A percentile compares a stretch with the other conserved stretches of the same genome.
Evolutionary conservation across 345 rosid species (phyloP).

Genomic region (Pistacia vera): DNA sequence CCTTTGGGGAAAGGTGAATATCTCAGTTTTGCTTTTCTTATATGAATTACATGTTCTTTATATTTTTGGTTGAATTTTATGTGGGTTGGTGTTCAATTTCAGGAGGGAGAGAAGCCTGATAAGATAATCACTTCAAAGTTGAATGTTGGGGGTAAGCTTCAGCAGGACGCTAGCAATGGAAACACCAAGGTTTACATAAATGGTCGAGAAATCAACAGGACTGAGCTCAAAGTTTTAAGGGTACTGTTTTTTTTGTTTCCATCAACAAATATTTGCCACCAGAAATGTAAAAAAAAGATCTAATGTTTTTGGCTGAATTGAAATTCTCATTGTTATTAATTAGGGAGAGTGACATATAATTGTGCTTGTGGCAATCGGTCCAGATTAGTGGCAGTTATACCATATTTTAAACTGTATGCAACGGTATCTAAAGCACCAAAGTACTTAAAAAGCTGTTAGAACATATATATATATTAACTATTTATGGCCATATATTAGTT

Average conservation of each 20-base stretch:
- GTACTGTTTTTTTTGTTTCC: conserved; percentile 19
- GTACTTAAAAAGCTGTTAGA: background rate
- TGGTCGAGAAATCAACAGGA: conserved; percentile 67
- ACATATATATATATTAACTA: background rate
- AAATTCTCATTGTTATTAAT: background rate
- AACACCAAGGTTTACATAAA: conserved; percentile 60
- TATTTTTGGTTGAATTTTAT: background rate
- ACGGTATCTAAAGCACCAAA: background rate
- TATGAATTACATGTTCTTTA: background rate
- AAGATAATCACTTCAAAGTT: conserved; percentile 58
- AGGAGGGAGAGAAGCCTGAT: conserved; percentile 75
- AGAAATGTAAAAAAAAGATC: background rate
- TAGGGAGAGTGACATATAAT: background rate
- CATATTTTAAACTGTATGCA: background rate
- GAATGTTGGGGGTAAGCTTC: conserved; percentile 55
- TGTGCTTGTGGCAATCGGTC: background rate
- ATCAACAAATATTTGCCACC: background rate
- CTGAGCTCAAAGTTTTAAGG: conserved; percentile 50
- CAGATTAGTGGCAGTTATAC: background rate
- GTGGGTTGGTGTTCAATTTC: conserved; percentile 14
- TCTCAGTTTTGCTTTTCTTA: background rate
- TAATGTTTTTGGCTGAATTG: background rate
- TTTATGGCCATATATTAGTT: background rate
- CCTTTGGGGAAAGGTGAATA: conserved; percentile 63
- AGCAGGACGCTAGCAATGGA: conserved; percentile 55